Conservation (phyloP, 1,139 yeast species). For the Geotrichum klebahnii region DNA sequence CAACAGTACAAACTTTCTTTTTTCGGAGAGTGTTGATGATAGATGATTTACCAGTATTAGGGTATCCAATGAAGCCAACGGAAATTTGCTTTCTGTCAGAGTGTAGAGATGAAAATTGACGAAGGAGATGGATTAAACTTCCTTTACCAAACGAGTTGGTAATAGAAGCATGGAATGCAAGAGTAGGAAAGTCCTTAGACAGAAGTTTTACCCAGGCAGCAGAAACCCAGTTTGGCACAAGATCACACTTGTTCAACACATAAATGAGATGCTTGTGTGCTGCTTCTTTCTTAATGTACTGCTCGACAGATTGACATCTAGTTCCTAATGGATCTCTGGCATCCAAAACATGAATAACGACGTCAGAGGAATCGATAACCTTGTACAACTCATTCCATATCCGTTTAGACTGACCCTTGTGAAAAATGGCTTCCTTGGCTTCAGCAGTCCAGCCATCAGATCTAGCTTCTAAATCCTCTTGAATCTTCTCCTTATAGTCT, state of each 20-base stretch:
- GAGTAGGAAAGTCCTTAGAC: constrained; percentile 86
- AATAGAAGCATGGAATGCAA: constrained; percentile 97
- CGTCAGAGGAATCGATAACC: constrained; percentile 96
- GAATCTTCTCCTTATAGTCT: constrained; percentile 66
- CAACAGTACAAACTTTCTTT: constrained; percentile 94
- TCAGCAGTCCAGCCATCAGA: constrained; percentile 74
- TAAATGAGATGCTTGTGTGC: constrained; percentile 94
- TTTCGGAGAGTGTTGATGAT: constrained; percentile 88
- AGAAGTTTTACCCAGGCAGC: constrained; percentile 98
- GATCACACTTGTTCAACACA: constrained; percentile 94
- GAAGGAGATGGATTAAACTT: constrained; percentile 81
- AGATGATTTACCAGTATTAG: constrained; percentile 95
- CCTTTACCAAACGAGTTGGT: constrained; percentile 98
- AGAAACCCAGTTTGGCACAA: constrained; percentile 99
- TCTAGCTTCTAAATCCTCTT: constrained; percentile 52
- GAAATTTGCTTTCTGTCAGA: constrained; percentile 93
- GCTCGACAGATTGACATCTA: constrained; percentile 88
- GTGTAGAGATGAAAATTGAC: constrained; percentile 89
- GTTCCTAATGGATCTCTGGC: constrained; percentile 98
- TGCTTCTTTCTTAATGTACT: constrained; percentile 86
- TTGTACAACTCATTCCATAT: constrained; percentile 97
- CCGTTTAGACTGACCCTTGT: constrained; percentile 95
- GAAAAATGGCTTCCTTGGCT: constrained; percentile 92
- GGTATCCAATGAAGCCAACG: constrained; percentile 95
- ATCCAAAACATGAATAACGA: constrained; percentile 90